Conservation (phyloP, 2,329 filamentous ascomycete species). For the Sclerotinia borealis region DNA sequence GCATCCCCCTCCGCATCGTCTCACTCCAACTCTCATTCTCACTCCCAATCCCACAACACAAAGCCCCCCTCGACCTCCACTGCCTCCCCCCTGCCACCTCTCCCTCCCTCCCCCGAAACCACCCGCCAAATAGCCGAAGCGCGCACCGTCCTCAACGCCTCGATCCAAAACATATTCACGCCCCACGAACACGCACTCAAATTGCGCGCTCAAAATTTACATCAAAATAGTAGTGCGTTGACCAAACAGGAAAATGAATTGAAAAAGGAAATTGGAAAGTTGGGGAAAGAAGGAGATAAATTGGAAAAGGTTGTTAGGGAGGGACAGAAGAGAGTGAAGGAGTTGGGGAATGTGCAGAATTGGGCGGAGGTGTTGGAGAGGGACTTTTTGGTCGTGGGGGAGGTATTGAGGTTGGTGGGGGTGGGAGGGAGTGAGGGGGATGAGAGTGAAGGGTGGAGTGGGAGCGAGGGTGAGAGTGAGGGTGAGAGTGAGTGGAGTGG, state of each 20-base stretch:
- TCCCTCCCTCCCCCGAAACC: conserved; percentile 25
- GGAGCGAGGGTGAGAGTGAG: conserved; percentile 5
- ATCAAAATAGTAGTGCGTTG: conserved; percentile 61
- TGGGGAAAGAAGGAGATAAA: conserved; percentile 59
- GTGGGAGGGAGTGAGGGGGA: conserved; percentile 34
- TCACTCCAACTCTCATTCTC: not conserved
- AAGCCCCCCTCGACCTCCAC: conserved; percentile 1
- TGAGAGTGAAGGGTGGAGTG: conserved; percentile 9
- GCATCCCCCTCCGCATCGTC: not conserved
- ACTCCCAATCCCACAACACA: conserved; percentile 7
- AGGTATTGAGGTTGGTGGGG: conserved; percentile 53
- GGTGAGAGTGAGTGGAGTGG: conserved; percentile 10
- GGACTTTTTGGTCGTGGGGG: conserved; percentile 57
- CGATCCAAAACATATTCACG: conserved; percentile 51
- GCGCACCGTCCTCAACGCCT: conserved; percentile 53
- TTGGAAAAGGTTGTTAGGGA: conserved; percentile 57
- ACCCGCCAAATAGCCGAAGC: conserved; percentile 45
- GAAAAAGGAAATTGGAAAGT: conserved; percentile 49
- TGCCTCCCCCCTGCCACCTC: conserved; percentile 5
- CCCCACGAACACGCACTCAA: conserved; percentile 63
- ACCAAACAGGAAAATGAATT: conserved; percentile 62
- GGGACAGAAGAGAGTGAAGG: conserved; percentile 62
- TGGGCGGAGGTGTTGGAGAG: conserved; percentile 78
- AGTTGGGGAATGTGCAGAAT: conserved; percentile 77
- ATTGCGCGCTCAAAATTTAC: conserved; percentile 61